These are phyloP conservation scores for Martiniozyma abietophila DNA, from an alignment of 805 yeast species.

Conservation along the genomic window DNA sequence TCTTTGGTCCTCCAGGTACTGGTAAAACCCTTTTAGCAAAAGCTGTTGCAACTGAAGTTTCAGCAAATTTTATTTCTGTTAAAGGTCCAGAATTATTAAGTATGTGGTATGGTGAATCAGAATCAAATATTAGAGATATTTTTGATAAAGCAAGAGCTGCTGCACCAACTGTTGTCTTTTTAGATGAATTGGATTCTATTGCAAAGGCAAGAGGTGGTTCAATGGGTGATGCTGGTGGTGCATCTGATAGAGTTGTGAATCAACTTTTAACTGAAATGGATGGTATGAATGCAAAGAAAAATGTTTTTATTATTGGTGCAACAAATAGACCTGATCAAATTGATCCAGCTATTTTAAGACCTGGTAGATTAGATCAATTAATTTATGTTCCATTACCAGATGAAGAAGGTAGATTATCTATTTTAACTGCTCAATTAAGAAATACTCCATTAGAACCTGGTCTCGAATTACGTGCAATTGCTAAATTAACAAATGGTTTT, in stretches of 20 bases:
- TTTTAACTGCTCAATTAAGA: conserved; percentile 91
- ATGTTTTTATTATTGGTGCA: conserved; percentile 98
- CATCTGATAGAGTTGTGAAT: conserved; percentile 92
- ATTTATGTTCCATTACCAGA: conserved; percentile 98
- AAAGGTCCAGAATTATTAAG: conserved; percentile 95
- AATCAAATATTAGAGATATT: conserved; percentile 93
- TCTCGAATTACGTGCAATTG: conserved; percentile 76
- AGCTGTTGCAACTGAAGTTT: conserved; percentile 98
- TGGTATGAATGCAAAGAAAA: conserved; percentile 99
- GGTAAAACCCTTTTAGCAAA: conserved; percentile 98
- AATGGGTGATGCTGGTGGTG: conserved; percentile 92
- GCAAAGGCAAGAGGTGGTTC: conserved; percentile 95
- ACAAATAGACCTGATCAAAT: conserved; percentile 99
- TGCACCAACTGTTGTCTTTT: conserved; percentile 97
- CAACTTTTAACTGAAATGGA: conserved; percentile 97
- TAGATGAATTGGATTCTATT: conserved; percentile 96
- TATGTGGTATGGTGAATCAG: conserved; percentile 99
- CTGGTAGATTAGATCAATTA: conserved; percentile 97
- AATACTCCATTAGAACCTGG: conserved; percentile 99
- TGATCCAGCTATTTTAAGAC: conserved; percentile 97
- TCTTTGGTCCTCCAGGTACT: conserved; percentile 99
- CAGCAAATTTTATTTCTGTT: conserved; percentile 95
- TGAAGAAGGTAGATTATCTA: conserved; percentile 86
- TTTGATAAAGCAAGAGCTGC: conserved; percentile 99
- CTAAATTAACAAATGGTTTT: conserved; percentile 93